These are phyloP conservation scores for Boletus rubescentipes DNA, from an alignment of 768 basidiomycete genomes.

Conservation along the genomic window DNA sequence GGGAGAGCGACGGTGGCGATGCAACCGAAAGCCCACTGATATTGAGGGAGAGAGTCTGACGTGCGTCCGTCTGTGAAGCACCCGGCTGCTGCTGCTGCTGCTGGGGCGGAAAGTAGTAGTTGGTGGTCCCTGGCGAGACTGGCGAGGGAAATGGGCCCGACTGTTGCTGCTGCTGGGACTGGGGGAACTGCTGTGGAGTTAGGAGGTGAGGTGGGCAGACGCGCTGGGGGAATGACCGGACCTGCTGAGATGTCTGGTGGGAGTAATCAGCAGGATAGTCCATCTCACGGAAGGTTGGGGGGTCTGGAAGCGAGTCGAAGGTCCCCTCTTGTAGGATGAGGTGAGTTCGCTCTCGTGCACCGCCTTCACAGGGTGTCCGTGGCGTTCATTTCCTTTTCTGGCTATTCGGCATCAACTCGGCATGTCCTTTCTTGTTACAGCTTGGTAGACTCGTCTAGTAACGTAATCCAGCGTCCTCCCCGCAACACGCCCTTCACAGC, in stretches of 20 bases:
- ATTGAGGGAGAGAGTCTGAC: conserved; percentile 56
- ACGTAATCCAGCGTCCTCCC: conserved; percentile 11
- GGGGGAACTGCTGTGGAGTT: not conserved
- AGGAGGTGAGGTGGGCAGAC: conserved; percentile 24
- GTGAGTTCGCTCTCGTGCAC: conserved; percentile 11
- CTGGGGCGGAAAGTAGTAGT: conserved; percentile 24
- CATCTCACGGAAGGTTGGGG: conserved; percentile 9
- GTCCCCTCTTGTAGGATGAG: conserved; percentile 14
- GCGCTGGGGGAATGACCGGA: conserved; percentile 33
- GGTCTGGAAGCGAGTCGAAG: not conserved
- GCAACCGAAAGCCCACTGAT: conserved; percentile 64
- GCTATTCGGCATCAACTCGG: conserved; percentile 3
- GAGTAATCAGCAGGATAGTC: conserved; percentile 25
- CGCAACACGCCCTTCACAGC: not conserved
- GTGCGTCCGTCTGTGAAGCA: conserved; percentile 9
- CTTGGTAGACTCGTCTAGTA: conserved; percentile 6
- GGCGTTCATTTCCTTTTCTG: conserved; percentile 7
- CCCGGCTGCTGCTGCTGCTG: conserved; percentile 16
- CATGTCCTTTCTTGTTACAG: conserved; percentile 10
- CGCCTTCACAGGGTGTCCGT: conserved; percentile 8
- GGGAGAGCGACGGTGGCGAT: conserved; percentile 65
- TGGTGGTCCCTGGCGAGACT: conserved; percentile 18
- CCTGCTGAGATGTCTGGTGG: conserved; percentile 38
- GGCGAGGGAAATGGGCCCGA: conserved; percentile 25
- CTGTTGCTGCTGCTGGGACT: conserved; percentile 9